phyloP scores from a whole-genome alignment of 2,329 filamentous ascomycete species.

The Botrytis elliptica region DNA sequence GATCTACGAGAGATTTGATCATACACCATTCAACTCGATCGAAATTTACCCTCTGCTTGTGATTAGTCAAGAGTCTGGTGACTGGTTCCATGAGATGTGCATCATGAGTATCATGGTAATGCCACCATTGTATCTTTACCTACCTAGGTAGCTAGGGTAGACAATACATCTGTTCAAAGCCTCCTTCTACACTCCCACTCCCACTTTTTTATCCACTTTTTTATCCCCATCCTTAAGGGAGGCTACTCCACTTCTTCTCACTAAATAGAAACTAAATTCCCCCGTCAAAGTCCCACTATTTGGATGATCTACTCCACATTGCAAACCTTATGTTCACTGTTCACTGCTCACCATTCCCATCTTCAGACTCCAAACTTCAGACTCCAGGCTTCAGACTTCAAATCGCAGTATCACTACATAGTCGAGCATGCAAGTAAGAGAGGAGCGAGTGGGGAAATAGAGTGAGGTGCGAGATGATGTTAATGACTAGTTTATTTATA shows the following conservation, averaged over 20 bases:
- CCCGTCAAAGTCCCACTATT: neutral
- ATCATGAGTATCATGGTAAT: neutral
- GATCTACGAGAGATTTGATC: neutral
- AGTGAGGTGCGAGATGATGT: neutral
- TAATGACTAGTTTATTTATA: neutral
- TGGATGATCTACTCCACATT: neutral
- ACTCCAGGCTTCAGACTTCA: neutral
- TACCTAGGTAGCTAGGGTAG: neutral
- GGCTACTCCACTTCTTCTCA: neutral
- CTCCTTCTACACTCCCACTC: neutral
- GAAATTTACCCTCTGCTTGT: neutral
- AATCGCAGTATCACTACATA: neutral
- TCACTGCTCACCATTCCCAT: rapidly evolving
- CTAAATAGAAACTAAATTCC: neutral
- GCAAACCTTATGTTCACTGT: neutral
- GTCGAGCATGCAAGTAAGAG: neutral
- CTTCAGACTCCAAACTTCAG: neutral
- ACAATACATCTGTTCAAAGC: too few relatives aligned
- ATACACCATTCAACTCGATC: neutral
- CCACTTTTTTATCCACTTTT: neutral
- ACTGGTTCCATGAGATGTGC: neutral
- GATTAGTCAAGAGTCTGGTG: neutral
- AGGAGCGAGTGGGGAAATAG: neutral
- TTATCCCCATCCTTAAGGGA: neutral
- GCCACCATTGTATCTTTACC: neutral